A percentile compares a stretch with the other conserved stretches of the same genome.
Evolutionary conservation across 495 filamentous ascomycete species (phyloP).

Genomic region (Massariosphaeria phaeospora): DNA sequence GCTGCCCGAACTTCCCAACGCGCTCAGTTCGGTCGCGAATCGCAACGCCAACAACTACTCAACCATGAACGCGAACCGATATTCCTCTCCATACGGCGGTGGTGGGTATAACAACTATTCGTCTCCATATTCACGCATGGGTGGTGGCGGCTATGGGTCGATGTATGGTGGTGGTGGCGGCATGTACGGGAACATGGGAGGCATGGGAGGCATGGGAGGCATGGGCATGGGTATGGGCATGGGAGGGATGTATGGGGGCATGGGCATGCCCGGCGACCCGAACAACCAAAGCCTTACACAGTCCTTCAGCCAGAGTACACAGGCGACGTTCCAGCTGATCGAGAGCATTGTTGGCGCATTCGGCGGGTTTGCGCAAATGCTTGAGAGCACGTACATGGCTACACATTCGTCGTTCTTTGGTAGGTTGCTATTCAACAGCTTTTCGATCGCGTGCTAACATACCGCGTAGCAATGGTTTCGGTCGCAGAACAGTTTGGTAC

Average conservation of each 20-base stretch:
- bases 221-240: slow-evolving; percentile 42
- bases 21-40: slow-evolving; percentile 71
- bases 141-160: slow-evolving; percentile 33
- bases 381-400: slow-evolving; percentile 99
- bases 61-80: slow-evolving; percentile 62
- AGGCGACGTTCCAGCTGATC: slow-evolving; percentile 98
- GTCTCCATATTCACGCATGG: slow-evolving; percentile 64
- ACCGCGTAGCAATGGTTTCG: slow-evolving; percentile 81
- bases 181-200: slow-evolving; percentile 31
- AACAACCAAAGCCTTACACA: slow-evolving; percentile 92
- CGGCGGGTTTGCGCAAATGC: slow-evolving; percentile 97
- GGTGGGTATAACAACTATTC: slow-evolving; percentile 53
- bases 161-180: slow-evolving; percentile 38
- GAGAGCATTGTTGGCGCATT: slow-evolving; percentile 98
- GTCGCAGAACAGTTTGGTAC: slow-evolving; percentile 97
- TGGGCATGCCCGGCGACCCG: slow-evolving; percentile 53
- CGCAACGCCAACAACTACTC: slow-evolving; percentile 79
- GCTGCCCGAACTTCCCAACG: slow-evolving; percentile 74
- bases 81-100: slow-evolving; percentile 44
- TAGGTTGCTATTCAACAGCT: slow-evolving; percentile 46
- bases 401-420: slow-evolving; percentile 98
- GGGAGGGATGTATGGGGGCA: slow-evolving; percentile 41
- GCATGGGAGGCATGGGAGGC: slow-evolving; percentile 39
- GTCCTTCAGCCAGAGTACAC: slow-evolving; percentile 83
- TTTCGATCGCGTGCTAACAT: slow-evolving; percentile 5